Percentiles rank a stretch among this genome's conserved stretches.
phyloP scores from a whole-genome alignment of 768 basidiomycete species.

The Mrakia blollopis region DNA sequence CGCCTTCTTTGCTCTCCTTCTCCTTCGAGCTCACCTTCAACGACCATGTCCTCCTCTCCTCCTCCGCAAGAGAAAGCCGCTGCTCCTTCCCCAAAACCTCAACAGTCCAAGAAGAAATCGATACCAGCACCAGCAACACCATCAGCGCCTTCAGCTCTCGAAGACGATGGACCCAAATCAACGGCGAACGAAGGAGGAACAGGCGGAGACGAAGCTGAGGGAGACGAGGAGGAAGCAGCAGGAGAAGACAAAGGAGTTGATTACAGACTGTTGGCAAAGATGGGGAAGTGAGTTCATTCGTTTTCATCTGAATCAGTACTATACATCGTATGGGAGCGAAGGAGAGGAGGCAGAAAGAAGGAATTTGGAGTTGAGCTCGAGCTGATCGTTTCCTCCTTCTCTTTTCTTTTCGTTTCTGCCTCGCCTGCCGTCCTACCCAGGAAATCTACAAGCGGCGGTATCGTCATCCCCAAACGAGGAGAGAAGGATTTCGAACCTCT shows the following conservation, averaged over 20 bases:
- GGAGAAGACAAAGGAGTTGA: conserved; percentile 31
- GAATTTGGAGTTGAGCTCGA: not conserved
- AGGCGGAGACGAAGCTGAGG: conserved; percentile 2
- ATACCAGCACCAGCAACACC: not conserved
- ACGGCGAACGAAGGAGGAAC: not conserved
- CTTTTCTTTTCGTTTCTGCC: not conserved
- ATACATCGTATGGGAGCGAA: not conserved
- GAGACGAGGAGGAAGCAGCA: conserved; percentile 29
- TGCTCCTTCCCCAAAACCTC: not conserved
- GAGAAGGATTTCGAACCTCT: conserved; percentile 96
- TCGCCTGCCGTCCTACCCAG: too few relatives aligned
- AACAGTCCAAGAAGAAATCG: not conserved
- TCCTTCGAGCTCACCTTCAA: too few relatives aligned
- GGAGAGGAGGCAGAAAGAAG: not conserved
- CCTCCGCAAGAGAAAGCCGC: not conserved
- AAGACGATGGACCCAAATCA: not conserved
- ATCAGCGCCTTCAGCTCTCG: not conserved
- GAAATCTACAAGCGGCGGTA: not conserved
- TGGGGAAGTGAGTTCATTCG: conserved; percentile 5
- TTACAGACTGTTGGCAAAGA: conserved; percentile 24
- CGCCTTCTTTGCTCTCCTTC: too few relatives aligned
- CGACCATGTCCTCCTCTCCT: not conserved
- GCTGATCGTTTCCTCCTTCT: not conserved
- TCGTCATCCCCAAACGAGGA: conserved; percentile 84
- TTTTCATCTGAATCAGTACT: not conserved